Conservation (phyloP, 345 rosid genomes). For the Salix caprea region DNA sequence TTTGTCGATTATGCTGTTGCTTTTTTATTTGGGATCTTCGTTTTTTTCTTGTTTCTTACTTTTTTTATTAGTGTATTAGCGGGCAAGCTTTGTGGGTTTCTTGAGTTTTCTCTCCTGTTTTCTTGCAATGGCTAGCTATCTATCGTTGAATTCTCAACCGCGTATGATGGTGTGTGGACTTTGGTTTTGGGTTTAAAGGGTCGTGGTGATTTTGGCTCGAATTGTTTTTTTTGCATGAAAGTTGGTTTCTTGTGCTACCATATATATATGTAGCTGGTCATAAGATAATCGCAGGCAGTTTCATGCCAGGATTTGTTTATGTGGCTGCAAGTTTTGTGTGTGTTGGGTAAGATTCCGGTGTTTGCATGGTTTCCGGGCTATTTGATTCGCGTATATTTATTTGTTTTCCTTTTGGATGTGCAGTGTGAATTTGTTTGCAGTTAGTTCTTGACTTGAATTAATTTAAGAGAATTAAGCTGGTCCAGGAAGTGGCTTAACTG, state of each 20-base stretch:
- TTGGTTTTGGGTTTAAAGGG: slow-evolving; percentile 2
- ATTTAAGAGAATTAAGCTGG: background rate
- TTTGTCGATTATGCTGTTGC: background rate
- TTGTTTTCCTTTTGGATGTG: background rate
- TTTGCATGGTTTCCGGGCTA: background rate
- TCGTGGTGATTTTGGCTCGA: background rate
- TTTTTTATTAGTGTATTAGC: background rate
- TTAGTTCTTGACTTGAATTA: background rate
- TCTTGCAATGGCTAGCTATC: background rate
- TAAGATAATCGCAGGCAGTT: background rate
- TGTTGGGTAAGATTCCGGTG: background rate
- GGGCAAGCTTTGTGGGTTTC: background rate
- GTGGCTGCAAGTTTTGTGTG: background rate
- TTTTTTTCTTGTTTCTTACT: background rate
- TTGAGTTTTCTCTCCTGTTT: background rate
- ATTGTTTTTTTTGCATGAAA: slow-evolving; percentile 13
- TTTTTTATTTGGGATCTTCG: slow-evolving; percentile 17
- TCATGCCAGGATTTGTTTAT: background rate
- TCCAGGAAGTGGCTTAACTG: background rate
- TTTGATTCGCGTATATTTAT: background rate
- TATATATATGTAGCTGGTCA: background rate
- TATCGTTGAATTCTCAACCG: background rate
- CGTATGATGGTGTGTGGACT: background rate
- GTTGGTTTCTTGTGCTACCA: slow-evolving; percentile 1
- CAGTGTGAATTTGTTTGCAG: background rate